Evolutionary conservation across 2,329 filamentous ascomycete genomes (phyloP), one percentile per base, ranked within the genome.

Genomic region (Harringtonia lauricola): DNA sequence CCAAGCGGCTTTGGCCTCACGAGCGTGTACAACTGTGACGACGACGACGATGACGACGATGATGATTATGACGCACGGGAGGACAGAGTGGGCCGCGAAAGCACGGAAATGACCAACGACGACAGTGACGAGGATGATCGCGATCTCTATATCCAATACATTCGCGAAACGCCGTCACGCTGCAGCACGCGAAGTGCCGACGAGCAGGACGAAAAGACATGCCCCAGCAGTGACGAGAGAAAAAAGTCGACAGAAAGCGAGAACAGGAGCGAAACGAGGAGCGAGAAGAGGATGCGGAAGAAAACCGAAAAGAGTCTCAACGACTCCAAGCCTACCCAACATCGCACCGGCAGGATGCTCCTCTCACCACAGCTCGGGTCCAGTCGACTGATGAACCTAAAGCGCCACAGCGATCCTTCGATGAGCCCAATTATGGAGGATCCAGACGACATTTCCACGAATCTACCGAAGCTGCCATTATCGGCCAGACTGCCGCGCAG

Each of bases 61-160:
- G 45, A 47, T 2, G 42, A 41, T 4, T 39, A 44, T 2, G 21
- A 7, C 13, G n/a, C 8, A 22, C 5, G 14, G 9, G 15, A 45
- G 12, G 35, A 44, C 13, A 39, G 44, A 1, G 43, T 41, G 17
- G 41, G 43, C 3, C 36, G 45, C 1, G 24, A 36, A n/a, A 43
- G 14, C 35, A 43, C 17, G 13, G 30, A 15, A 33, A 26, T 10
- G 7, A 26, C 24, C 24, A 26, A 3, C 21, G 26, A 18, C 28
- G 15, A 18, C 10, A 31, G 15, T 13, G 14, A 17, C 10, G 44
- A 30, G 5, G 19, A 17, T 15, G 22, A 17, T 10, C 21, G 17
- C 26, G 54, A 54, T 34, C 49, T 57, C 12, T 57, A 57, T 39
- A n/a, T n/a, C n/a, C n/a, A n/a, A n/a, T n/a, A n/a, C n/a, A n/a